Conservation (phyloP, 371 early-diverging fungal genomes). For the Haplosporangium sp. region DNA sequence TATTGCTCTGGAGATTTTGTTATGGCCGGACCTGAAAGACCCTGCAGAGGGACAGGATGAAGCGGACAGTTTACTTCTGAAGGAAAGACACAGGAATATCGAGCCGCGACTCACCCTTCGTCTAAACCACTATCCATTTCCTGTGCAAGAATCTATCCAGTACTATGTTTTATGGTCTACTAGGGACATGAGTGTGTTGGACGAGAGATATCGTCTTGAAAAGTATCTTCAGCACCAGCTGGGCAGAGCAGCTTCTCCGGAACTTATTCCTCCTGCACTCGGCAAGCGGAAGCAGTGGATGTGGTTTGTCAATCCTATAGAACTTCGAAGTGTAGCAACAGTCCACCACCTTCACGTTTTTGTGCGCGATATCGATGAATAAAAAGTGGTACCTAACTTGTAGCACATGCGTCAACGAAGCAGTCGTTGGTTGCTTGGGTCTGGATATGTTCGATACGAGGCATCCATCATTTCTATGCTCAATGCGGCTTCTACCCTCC, state of each 20-base stretch:
- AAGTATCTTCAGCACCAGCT: constrained; percentile 20
- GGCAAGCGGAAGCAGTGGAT: constrained; percentile 52
- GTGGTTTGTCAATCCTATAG: constrained; percentile 47
- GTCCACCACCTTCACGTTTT: constrained; percentile 50
- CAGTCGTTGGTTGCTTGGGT: no score
- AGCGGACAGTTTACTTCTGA: neutral
- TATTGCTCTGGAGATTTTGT: constrained; percentile 30
- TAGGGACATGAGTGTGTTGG: constrained; percentile 31
- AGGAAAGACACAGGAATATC: constrained; percentile 11
- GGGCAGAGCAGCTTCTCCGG: constrained; percentile 4
- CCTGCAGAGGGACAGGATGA: constrained; percentile 18
- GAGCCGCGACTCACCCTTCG: constrained; percentile 40
- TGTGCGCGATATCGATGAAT: constrained; percentile 40
- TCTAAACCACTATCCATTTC: constrained; percentile 47
- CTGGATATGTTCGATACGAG: no score
- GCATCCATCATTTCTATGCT: no score
- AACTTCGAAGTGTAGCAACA: constrained; percentile 41
- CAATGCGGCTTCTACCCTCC: constrained; percentile 1
- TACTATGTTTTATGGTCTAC: constrained; percentile 53
- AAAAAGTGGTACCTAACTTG: no score
- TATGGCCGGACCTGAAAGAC: constrained; percentile 38
- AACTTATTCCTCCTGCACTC: constrained; percentile 13
- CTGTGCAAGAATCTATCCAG: constrained; percentile 44
- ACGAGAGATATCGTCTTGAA: constrained; percentile 25
- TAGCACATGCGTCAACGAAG: no score